Conservation (phyloP, 2,329 filamentous ascomycete species). For the Hypoxylon sp. region DNA sequence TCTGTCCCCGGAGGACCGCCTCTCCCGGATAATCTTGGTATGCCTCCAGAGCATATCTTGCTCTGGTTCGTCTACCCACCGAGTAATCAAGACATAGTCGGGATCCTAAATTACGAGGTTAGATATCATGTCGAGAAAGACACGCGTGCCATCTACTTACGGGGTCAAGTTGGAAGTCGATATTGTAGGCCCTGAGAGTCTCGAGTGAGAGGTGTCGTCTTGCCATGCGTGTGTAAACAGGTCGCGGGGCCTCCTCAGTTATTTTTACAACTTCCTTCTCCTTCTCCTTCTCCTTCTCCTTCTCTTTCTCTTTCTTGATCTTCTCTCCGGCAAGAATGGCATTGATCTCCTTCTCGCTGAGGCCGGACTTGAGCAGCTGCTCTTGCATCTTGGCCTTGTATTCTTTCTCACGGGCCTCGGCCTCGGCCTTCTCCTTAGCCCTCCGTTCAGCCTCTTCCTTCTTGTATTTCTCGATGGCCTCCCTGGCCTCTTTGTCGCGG, state of each 20-base stretch:
- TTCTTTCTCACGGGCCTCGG: slow-evolving; percentile 66
- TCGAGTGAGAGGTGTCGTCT: slow-evolving; percentile 73
- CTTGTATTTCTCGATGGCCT: slow-evolving; percentile 68
- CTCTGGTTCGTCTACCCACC: slow-evolving; percentile 79
- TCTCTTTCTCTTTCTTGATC: slow-evolving; percentile 66
- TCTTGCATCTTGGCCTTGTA: slow-evolving; percentile 70
- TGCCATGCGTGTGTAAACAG: slow-evolving; percentile 76
- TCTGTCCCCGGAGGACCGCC: slow-evolving; percentile 55
- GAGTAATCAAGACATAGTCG: slow-evolving; percentile 80
- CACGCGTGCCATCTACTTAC: slow-evolving; percentile 59
- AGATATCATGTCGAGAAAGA: slow-evolving; percentile 29
- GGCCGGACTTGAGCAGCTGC: slow-evolving; percentile 70
- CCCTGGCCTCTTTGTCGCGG: slow-evolving; percentile 63
- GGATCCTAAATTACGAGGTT: slow-evolving; percentile 65
- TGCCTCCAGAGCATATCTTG: slow-evolving; percentile 81
- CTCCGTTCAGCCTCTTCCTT: slow-evolving; percentile 63
- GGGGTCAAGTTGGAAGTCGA: slow-evolving; percentile 71
- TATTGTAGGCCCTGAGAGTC: slow-evolving; percentile 68
- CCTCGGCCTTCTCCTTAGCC: slow-evolving; percentile 63
- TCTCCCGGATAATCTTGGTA: slow-evolving; percentile 74
- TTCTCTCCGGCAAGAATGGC: slow-evolving; percentile 65
- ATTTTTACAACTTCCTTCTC: slow-evolving; percentile 28
- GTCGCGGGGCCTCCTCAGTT: slow-evolving; percentile 53
- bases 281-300: slow-evolving; percentile 55
- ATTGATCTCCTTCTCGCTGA: slow-evolving; percentile 71